Base-by-base conservation (phyloP, 805 yeast species). In the Candida parachauliodes region DNA sequence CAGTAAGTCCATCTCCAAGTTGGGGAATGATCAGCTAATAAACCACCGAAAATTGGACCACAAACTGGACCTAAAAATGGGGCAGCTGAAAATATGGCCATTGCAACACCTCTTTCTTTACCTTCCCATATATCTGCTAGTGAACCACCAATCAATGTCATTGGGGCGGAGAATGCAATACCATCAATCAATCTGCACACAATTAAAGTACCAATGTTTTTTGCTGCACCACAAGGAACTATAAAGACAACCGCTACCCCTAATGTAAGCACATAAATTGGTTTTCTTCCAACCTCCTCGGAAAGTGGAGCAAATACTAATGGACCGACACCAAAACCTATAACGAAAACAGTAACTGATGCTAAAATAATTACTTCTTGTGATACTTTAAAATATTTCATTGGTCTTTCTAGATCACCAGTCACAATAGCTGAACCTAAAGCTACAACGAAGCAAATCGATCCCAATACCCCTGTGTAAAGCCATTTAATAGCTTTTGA, bases 381-480 rank as follows among this genome's bases (percentile, higher is more conserved):
- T 28, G 75, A 64, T 14, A 77, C 83, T 15, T 65, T 65, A 47
- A 79, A 77, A 14, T 73, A 62, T 34, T 59, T 55, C 47, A 62
- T 67, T 3, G 83, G 83, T 25, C 78, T 70, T 2, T 43, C 60
- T 43, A 79, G 65, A 51, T 76, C 83, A 50, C 84, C 84, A 0
- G 84, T 78, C 30, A 79, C 79, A 43, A 76, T 65, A 8, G 83
- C 82, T 7, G 81, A 74, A 8, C 79, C 81, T 14, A 79, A 52
- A 0, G 84, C 98, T 57, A 93, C 96, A n/a, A 85, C 96, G 6
- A 93, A 62, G 2, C 79, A 83, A n/a, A 88, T 60, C 1, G 97
- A 97, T 3, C 98, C 98, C 4, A 81, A 70, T 11, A 93, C 65
- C 0, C 96, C 98, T 0, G 98, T 91, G 63, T 75, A 87, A 16